Conservation (phyloP, 75 land plant genomes). For the Chamaecyparis obtusa region DNA sequence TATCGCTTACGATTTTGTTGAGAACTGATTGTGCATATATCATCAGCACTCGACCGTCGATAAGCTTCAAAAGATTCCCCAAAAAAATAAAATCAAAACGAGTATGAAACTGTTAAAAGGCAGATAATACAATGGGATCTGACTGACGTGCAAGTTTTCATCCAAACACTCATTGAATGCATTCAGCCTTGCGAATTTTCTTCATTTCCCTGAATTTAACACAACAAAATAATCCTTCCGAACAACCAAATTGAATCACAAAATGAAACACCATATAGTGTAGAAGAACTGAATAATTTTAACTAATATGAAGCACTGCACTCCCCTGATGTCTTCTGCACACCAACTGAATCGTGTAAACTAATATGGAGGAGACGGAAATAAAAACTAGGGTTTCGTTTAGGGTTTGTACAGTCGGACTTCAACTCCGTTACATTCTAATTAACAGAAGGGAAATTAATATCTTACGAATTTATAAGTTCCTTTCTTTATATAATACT, state of each 20-base stretch:
- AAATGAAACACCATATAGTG: too few relatives aligned
- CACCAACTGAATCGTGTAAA: neutral
- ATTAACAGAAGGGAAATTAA: neutral
- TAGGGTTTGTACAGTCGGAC: neutral
- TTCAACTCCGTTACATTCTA: neutral
- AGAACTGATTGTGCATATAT: neutral
- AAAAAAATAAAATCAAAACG: too few relatives aligned
- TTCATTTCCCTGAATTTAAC: neutral
- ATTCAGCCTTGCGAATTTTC: neutral
- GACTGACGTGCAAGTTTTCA: neutral
- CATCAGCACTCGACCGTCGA: slow-evolving; percentile 1
- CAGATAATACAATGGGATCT: neutral
- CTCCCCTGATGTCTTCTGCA: too few relatives aligned
- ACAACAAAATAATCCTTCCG: neutral
- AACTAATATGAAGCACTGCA: too few relatives aligned
- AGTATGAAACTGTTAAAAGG: too few relatives aligned
- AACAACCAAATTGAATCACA: too few relatives aligned
- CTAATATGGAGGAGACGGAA: neutral
- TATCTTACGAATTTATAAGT: neutral
- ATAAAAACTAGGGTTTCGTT: neutral
- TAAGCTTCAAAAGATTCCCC: neutral
- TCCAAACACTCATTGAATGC: neutral
- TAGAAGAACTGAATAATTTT: too few relatives aligned
- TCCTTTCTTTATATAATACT: too few relatives aligned
- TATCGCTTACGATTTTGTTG: neutral